Evolutionary conservation across 202 grass and related monocot species (phyloP).

Genomic region (Cymbopogon flexuosus): DNA sequence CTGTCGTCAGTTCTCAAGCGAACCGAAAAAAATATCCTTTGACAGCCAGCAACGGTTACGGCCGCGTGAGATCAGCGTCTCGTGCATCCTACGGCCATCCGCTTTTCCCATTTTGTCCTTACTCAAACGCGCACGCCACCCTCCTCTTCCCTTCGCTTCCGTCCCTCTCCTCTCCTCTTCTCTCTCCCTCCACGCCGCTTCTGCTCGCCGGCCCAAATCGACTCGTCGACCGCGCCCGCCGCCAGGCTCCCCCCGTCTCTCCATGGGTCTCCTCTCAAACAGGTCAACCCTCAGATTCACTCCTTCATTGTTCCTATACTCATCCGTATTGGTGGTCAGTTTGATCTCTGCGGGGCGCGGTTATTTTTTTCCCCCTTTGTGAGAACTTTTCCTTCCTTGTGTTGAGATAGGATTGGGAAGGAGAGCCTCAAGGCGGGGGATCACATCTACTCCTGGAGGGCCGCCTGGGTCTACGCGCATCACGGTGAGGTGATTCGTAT

Average conservation of each 20-base stretch:
- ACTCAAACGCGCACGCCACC: background rate
- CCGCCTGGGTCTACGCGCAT: conserved; percentile 73
- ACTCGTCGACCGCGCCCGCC: background rate
- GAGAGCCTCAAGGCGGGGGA: conserved; percentile 75
- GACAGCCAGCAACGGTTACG: background rate
- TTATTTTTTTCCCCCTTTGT: background rate
- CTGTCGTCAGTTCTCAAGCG: background rate
- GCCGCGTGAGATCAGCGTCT: background rate
- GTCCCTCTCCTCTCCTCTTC: background rate
- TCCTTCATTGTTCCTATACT: background rate
- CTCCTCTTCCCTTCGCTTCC: background rate
- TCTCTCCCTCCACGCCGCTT: background rate
- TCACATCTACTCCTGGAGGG: conserved; percentile 88
- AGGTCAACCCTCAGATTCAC: conserved; percentile 16
- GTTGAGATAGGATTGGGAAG: conserved; percentile 45
- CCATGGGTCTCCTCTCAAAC: conserved; percentile 70
- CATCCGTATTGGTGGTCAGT: background rate
- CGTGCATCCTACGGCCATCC: conserved; percentile 20
- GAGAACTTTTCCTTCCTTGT: background rate
- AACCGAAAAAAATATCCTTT: background rate
- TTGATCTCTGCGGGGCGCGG: background rate
- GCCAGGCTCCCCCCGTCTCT: background rate
- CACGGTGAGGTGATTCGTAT: conserved; percentile 40
- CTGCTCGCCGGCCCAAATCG: background rate
- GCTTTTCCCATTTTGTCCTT: background rate